Conservation (phyloP, 2,329 filamentous ascomycete species). For the Colletotrichum somersetense region DNA sequence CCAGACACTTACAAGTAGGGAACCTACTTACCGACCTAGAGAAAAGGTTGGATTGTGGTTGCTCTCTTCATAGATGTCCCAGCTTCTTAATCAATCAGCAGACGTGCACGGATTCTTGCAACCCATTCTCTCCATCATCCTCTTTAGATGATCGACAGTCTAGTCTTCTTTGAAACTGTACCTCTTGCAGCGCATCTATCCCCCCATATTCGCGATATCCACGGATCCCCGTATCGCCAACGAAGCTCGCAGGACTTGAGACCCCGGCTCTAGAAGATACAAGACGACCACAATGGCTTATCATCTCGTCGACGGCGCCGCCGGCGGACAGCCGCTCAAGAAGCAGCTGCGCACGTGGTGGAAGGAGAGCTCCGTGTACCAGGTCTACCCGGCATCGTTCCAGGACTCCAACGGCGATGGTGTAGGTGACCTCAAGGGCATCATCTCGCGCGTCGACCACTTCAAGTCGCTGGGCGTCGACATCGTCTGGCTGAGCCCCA, state of each 20-base stretch:
- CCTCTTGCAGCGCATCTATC: not conserved
- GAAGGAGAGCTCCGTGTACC: constrained; percentile 72
- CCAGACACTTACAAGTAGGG: not conserved
- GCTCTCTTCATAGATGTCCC: not conserved
- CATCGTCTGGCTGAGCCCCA: constrained; percentile 67
- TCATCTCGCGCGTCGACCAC: constrained; percentile 69
- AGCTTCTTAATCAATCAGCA: not conserved
- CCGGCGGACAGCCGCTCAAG: constrained; percentile 7
- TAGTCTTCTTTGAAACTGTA: not conserved
- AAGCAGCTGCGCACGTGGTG: constrained; percentile 59
- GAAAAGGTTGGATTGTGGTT: not conserved
- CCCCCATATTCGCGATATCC: not conserved
- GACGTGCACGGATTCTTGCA: not conserved
- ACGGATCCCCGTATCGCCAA: not conserved
- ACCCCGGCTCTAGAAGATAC: not conserved
- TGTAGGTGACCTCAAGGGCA: constrained; percentile 68
- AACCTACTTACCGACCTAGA: no score
- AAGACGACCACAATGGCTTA: constrained; percentile 18
- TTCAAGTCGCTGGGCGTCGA: constrained; percentile 68
- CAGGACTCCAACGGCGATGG: constrained; percentile 69
- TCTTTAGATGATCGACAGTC: not conserved
- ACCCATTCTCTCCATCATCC: not conserved
- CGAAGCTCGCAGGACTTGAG: not conserved
- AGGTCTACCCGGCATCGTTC: constrained; percentile 73
- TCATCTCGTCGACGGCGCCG: constrained; percentile 9